Evolutionary conservation across 1,139 yeast genomes (phyloP).

Genomic region (Lodderomyces oxycetoniae): DNA sequence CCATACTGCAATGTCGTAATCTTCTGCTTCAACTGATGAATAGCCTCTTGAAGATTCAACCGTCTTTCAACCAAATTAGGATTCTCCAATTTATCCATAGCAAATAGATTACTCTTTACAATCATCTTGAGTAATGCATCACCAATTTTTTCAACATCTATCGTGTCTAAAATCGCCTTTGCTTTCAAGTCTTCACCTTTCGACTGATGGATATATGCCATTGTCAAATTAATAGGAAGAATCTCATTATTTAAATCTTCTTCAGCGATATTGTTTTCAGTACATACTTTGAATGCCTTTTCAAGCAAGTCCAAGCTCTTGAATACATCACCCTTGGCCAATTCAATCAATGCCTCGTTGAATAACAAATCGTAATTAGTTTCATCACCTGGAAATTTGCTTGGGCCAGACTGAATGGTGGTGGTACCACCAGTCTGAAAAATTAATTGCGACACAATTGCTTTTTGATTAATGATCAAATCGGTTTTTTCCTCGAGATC

Average conservation of each 20-base stretch:
- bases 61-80: slow-evolving; percentile 38
- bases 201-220: slow-evolving; percentile 58
- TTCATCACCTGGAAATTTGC: slow-evolving; percentile 4
- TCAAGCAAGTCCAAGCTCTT: slow-evolving; percentile 46
- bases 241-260: slow-evolving; percentile 45
- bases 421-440: slow-evolving; percentile 12
- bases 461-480: slow-evolving; percentile 63
- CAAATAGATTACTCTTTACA: slow-evolving; percentile 30
- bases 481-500: slow-evolving; percentile 35
- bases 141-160: slow-evolving; percentile 20
- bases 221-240: slow-evolving; percentile 64
- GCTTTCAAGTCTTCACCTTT: slow-evolving; percentile 45
- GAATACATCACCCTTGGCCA: slow-evolving; percentile 41
- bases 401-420: slow-evolving; percentile 9
- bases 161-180: slow-evolving; percentile 27
- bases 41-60: slow-evolving; percentile 36
- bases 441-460: slow-evolving; percentile 56
- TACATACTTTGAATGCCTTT: slow-evolving; percentile 45
- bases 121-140: slow-evolving; percentile 32
- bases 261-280: slow-evolving; percentile 34
- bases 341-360: slow-evolving; percentile 59
- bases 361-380: slow-evolving; percentile 42
- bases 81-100: slow-evolving; percentile 1
- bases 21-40: slow-evolving; percentile 33
- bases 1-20: slow-evolving; percentile 43